phyloP scores from a whole-genome alignment of 1,139 yeast genomes.

The Candida mesenterica region DNA sequence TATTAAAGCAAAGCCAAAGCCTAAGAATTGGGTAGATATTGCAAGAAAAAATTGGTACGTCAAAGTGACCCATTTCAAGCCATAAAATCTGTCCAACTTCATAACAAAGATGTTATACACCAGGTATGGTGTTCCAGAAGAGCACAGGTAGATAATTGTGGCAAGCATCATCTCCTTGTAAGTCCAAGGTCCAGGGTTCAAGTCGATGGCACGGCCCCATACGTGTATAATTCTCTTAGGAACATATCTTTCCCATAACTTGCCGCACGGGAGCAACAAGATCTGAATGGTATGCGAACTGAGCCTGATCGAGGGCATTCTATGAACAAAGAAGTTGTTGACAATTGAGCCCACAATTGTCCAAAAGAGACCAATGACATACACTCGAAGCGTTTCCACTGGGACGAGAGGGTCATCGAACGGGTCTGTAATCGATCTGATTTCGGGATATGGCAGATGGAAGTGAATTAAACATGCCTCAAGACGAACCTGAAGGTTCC shows the following conservation, averaged over 20 bases:
- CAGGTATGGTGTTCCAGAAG: slow-evolving; percentile 46
- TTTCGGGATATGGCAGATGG: slow-evolving; percentile 49
- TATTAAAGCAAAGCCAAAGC: slow-evolving; percentile 47
- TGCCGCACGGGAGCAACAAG: slow-evolving; percentile 41
- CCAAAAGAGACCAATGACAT: slow-evolving; percentile 42
- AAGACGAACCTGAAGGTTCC: slow-evolving; percentile 35
- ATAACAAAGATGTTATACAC: slow-evolving; percentile 45
- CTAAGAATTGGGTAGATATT: slow-evolving; percentile 44
- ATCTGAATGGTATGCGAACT: slow-evolving; percentile 44
- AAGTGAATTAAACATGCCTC: slow-evolving; percentile 44
- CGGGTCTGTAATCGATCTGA: slow-evolving; percentile 46
- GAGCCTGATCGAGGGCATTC: slow-evolving; percentile 41
- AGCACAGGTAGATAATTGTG: slow-evolving; percentile 46
- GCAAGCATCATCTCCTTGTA: slow-evolving; percentile 34
- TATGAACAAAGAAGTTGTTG: slow-evolving; percentile 44
- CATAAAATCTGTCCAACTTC: slow-evolving; percentile 45
- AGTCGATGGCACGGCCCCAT: slow-evolving; percentile 23
- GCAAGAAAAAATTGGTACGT: slow-evolving; percentile 38
- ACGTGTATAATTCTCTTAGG: slow-evolving; percentile 25
- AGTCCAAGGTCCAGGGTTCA: slow-evolving; percentile 45
- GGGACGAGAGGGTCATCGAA: slow-evolving; percentile 39
- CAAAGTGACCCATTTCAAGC: slow-evolving; percentile 44
- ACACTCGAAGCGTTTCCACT: slow-evolving; percentile 43
- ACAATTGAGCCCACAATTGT: slow-evolving; percentile 42
- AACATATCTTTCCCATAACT: slow-evolving; percentile 37